Percentiles rank a stretch among this genome's conserved stretches.
Conservation (phyloP, 1,284 basidiomycete species). For the Tremellales sp. region DNA sequence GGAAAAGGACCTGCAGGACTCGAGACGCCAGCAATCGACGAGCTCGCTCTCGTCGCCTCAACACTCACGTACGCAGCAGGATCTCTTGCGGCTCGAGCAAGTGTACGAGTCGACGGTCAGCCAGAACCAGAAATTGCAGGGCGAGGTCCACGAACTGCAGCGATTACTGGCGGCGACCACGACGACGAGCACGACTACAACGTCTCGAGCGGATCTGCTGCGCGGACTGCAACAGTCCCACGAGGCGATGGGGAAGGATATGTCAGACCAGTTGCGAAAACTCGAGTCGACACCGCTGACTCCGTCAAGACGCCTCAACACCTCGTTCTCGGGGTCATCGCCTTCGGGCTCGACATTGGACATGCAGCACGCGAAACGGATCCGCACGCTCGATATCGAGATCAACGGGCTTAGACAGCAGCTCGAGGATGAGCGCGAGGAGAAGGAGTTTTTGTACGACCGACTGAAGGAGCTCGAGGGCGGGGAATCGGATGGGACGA, state of each 20-base stretch:
- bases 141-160: constrained; percentile 24
- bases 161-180: constrained; percentile 9
- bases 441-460: constrained; percentile 37
- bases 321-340: constrained; percentile 11
- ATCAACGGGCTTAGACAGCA: constrained; percentile 29
- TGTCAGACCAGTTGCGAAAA: constrained; percentile 40
- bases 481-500: constrained; percentile 15
- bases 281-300: constrained; percentile 30
- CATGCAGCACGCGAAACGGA: constrained; percentile 15
- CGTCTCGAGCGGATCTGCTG: constrained; percentile 34
- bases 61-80: constrained; percentile 28
- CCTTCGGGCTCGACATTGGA: constrained; percentile 10
- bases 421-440: constrained; percentile 36
- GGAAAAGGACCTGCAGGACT: constrained; percentile 42
- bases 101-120: constrained; percentile 21
- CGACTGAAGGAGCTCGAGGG: constrained; percentile 24
- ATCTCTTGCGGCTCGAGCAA: constrained; percentile 28
- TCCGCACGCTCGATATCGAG: constrained; percentile 31
- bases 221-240: constrained; percentile 42
- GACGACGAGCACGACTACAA: constrained; percentile 7
- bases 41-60: constrained; percentile 17
- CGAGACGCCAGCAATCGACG: constrained; percentile 31
- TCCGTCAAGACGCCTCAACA: constrained; percentile 24
- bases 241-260: constrained; percentile 43
- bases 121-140: constrained; percentile 28